Conservation (phyloP, 2,329 filamentous ascomycete genomes). For the Byssochlamys sp. region DNA sequence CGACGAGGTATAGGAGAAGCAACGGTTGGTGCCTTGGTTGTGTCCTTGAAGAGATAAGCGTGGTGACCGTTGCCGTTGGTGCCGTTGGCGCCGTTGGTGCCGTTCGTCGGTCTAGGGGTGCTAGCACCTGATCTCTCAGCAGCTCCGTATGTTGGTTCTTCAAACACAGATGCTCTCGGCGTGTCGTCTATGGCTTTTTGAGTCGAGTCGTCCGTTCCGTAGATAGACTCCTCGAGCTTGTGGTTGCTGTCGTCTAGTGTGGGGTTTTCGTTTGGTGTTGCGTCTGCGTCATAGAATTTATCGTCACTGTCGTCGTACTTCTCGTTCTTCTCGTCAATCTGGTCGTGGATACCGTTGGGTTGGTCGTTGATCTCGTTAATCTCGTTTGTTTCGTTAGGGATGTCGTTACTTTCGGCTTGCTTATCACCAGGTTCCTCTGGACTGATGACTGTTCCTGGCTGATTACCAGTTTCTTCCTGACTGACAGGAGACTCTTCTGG, state of each 20-base stretch:
- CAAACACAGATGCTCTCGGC: neutral
- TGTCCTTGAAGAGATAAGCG: neutral
- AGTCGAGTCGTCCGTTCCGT: constrained; percentile 1
- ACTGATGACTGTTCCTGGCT: neutral
- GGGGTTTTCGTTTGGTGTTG: neutral
- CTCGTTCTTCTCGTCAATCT: neutral
- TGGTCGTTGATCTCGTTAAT: neutral
- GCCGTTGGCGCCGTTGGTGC: neutral
- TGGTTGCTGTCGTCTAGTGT: constrained; percentile 1
- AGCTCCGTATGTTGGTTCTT: neutral
- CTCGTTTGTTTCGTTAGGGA: neutral
- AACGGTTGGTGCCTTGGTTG: neutral
- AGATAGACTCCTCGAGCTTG: constrained; percentile 3
- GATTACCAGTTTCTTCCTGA: neutral
- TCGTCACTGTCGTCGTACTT: neutral
- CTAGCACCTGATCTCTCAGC: neutral
- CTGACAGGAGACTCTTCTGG: constrained; percentile 1
- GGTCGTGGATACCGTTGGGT: neutral
- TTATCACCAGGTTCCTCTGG: neutral
- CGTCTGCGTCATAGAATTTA: neutral
- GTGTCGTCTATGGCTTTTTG: constrained; percentile 5
- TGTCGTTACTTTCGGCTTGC: neutral
- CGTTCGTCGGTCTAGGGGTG: neutral
- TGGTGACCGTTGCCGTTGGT: too few relatives aligned
- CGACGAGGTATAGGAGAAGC: neutral